phyloP scores from a whole-genome alignment of 2,329 filamentous ascomycete species.

The Colletotrichum navitas region DNA sequence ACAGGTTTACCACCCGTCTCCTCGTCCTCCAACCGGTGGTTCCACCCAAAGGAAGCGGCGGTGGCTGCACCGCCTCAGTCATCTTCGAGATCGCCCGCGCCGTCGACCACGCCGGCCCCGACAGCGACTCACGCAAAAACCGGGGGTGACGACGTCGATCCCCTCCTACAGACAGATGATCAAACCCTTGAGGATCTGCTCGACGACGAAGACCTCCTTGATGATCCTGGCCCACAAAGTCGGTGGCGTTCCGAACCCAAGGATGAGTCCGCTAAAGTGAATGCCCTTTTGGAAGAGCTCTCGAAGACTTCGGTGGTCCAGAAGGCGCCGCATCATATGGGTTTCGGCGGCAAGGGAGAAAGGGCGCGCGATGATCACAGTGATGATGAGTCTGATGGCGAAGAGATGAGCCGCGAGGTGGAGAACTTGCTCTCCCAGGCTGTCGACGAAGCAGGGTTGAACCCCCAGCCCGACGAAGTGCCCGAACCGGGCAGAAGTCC shows the following conservation, averaged over 20 bases:
- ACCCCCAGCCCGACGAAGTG: conserved; percentile 36
- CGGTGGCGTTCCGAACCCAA: conserved; percentile 45
- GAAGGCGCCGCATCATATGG: conserved; percentile 1
- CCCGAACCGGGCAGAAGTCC: neutral
- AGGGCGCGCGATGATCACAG: conserved; percentile 41
- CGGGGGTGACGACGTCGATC: conserved; percentile 52
- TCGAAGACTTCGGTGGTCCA: conserved; percentile 42
- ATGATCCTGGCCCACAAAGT: conserved; percentile 48
- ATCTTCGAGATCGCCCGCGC: conserved; percentile 13
- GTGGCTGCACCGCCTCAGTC: conserved; percentile 22
- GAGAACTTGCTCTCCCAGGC: conserved; percentile 60
- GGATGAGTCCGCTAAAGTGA: conserved; percentile 50
- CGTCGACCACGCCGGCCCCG: neutral
- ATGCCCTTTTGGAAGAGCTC: conserved; percentile 54
- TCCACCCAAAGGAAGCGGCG: neutral
- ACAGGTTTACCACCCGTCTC: conserved; percentile 8
- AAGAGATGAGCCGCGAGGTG: conserved; percentile 60
- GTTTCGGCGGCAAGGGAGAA: neutral
- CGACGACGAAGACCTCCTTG: conserved; percentile 54
- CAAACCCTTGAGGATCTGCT: conserved; percentile 66
- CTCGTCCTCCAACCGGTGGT: neutral
- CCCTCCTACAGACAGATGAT: conserved; percentile 63
- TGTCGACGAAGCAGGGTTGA: conserved; percentile 60
- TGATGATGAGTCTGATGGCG: conserved; percentile 64
- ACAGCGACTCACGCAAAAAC: neutral